These are phyloP conservation scores for Endocladia muricata DNA, from an alignment of 31 red algal genomes.

Conservation along the genomic window DNA sequence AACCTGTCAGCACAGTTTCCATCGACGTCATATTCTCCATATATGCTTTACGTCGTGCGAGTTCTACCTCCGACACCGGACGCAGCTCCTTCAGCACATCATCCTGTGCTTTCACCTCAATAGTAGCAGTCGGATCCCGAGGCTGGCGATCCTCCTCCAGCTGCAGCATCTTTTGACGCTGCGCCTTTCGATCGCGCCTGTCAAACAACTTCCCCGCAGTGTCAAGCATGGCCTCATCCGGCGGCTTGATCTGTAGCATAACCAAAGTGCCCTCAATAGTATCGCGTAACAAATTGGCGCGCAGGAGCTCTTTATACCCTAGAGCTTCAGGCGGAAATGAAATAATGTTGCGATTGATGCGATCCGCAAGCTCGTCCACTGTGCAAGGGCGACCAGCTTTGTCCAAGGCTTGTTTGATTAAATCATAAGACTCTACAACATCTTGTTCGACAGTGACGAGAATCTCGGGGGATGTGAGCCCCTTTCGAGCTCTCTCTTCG, in stretches of 20 bases:
- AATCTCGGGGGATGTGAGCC: conserved; percentile 22
- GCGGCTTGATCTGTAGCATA: conserved; percentile 43
- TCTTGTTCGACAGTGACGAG: conserved; percentile 47
- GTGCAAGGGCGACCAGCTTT: conserved; percentile 39
- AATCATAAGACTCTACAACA: conserved; percentile 20
- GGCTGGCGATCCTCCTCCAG: too few species aligned
- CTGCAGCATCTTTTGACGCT: not conserved
- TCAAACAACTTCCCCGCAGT: conserved; percentile 43
- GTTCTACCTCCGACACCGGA: conserved; percentile 22
- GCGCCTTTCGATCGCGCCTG: conserved; percentile 7
- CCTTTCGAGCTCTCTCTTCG: not conserved
- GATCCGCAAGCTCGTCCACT: conserved; percentile 54
- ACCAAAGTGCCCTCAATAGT: conserved; percentile 55
- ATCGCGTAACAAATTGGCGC: conserved; percentile 52
- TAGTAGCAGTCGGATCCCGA: not conserved
- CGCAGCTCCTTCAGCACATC: conserved; percentile 25
- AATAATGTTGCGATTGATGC: conserved; percentile 35
- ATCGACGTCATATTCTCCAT: conserved; percentile 57
- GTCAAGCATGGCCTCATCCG: conserved; percentile 38
- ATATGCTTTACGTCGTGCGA: conserved; percentile 31
- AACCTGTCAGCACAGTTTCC: conserved; percentile 67
- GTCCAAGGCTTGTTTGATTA: conserved; percentile 47
- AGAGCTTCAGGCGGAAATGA: conserved; percentile 52
- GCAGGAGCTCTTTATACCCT: conserved; percentile 27
- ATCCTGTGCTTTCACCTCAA: conserved; percentile 4